phyloP scores from a whole-genome alignment of 192 early-diverging fungal species.

The Dissophora ornata region DNA sequence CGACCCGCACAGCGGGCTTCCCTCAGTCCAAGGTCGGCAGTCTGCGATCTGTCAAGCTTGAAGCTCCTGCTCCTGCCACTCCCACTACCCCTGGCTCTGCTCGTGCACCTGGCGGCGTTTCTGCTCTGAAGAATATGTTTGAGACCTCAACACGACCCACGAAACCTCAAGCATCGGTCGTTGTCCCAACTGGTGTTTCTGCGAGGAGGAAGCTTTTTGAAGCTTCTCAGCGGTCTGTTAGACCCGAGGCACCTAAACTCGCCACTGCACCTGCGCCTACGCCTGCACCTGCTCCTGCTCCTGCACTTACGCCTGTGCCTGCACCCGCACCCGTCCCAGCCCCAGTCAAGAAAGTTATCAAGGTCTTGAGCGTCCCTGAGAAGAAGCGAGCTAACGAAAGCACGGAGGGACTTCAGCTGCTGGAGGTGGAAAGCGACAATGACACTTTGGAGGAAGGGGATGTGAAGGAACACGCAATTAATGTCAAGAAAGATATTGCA shows the following conservation, averaged over 20 bases:
- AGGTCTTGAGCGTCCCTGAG: not conserved
- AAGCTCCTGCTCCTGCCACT: not conserved
- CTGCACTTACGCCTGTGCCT: not conserved
- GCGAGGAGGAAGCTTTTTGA: too few relatives aligned
- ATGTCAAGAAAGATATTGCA: too few relatives aligned
- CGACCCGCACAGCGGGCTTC: not conserved
- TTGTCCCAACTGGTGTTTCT: not conserved
- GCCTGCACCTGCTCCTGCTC: not conserved
- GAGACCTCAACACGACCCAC: not conserved
- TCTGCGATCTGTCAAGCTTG: not conserved
- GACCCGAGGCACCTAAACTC: not conserved
- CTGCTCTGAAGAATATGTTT: not conserved
- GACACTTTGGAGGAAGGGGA: not conserved
- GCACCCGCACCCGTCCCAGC: not conserved
- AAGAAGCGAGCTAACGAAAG: not conserved
- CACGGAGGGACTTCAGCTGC: not conserved
- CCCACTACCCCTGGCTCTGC: not conserved
- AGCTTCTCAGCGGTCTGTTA: too few relatives aligned
- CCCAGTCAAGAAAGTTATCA: not conserved
- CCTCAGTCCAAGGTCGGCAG: not conserved
- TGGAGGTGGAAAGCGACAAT: not conserved
- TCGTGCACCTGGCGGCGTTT: not conserved
- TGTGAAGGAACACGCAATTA: too few relatives aligned
- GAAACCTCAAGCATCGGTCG: not conserved
- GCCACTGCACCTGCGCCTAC: too few relatives aligned